Base-by-base conservation (phyloP, 768 basidiomycete genomes). In the Rhodotorula kratochvilovae region DNA sequence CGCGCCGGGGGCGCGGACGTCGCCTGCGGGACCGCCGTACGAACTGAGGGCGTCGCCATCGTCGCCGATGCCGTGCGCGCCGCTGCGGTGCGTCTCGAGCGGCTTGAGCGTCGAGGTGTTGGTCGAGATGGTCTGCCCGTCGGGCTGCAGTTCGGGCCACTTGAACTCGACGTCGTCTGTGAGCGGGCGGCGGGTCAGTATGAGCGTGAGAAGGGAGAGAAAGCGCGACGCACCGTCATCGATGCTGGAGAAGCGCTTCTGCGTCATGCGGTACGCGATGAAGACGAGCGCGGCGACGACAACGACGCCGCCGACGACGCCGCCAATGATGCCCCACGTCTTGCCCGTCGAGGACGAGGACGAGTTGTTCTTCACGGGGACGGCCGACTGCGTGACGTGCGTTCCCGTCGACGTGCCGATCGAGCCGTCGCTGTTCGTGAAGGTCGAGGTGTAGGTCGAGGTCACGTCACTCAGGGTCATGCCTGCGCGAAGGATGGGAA, bases 101-200 rank as follows among this genome's bases (percentile, higher is more conserved):
- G 77, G 77, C 46, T 70, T 74, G 25, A 77, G 69, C 25, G 73
- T 74, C n/a, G 74, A 70, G 0, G 73, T 74, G 16, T 23, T 29
- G 10, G 62, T 60, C n/a, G 66, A 63, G 35, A 70, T 54, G 39
- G 42, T 46, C 29, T 69, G 66, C 0, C 70, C 69, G 53, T 71
- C 68, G 31, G 66, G 67, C 27, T 72, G 62, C 8, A 76, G 63
- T n/a, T 76, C 76, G 25, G 76, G 76, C 76, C 76, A 77, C 50
- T 69, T 67, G 61, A 77, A 76, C 46, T 68, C 62, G 17, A 54
- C 21, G 19, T 64, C 63, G 54, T 63, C 54, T 35, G 51, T 8
- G 12, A 25, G 46, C 5, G 45, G 45, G 45, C 17, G n/a, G 35
- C 33, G 11, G 54, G 33, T 16, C 17, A n/a, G n/a, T 13, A 33